Evolutionary conservation across 2,329 filamentous ascomycete genomes (phyloP).

Genomic region (Sordariomycetes sp.): DNA sequence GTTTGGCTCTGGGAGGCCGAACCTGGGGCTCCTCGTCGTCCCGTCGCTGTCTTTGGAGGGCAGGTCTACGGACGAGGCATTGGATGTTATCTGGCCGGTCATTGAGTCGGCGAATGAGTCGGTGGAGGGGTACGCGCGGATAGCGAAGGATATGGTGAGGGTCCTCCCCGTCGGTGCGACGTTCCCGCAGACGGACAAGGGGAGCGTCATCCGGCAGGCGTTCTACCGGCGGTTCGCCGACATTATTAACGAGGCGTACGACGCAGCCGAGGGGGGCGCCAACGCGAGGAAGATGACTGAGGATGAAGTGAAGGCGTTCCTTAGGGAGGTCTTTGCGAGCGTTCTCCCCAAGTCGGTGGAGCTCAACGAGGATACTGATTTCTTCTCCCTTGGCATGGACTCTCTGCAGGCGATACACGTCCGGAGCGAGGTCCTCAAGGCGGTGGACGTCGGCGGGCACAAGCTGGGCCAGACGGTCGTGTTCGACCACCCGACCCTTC

Average conservation of each 20-base stretch:
- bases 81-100: slow-evolving; percentile 20
- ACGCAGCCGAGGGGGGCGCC: slow-evolving; percentile 13
- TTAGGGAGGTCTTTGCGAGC: slow-evolving; percentile 18
- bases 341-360: slow-evolving; percentile 14
- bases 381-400: slow-evolving; percentile 48
- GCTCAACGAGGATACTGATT: slow-evolving; percentile 33
- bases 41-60: slow-evolving; percentile 11
- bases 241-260: slow-evolving; percentile 30
- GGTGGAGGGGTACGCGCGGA: slow-evolving; percentile 19
- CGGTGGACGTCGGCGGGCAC: slow-evolving; percentile 34
- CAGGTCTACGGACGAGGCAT: slow-evolving; percentile 13
- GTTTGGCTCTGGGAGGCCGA: slow-evolving; percentile 47
- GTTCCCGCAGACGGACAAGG: slow-evolving; percentile 42
- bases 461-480: slow-evolving; percentile 44
- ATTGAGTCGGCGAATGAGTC: slow-evolving; percentile 19
- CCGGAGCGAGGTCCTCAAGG: slow-evolving; percentile 37
- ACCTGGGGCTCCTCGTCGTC: slow-evolving; percentile 44
- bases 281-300: slow-evolving; percentile 11
- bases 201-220: slow-evolving; percentile 37
- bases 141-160: slow-evolving; percentile 37
- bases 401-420: slow-evolving; percentile 47
- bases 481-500: slow-evolving; percentile 44
- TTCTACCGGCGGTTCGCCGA: slow-evolving; percentile 31
- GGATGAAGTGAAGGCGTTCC: slow-evolving; percentile 19
- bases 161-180: slow-evolving; percentile 29